A percentile compares a stretch with the other conserved stretches of the same genome.
Evolutionary conservation across 345 rosid genomes (phyloP).

Genomic region (Garcia nutans): DNA sequence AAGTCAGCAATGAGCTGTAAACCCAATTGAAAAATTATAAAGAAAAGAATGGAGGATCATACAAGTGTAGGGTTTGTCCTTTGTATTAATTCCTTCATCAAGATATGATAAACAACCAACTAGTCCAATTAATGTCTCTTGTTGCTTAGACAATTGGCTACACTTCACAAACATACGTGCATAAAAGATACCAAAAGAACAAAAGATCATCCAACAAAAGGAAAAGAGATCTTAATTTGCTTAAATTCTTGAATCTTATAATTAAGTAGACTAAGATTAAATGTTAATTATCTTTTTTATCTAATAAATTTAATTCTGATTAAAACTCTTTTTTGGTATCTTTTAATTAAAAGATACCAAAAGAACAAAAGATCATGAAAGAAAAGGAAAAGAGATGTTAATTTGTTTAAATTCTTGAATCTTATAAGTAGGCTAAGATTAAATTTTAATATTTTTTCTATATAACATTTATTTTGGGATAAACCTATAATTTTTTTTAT

Average conservation of each 20-base stretch:
- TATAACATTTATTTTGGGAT: no score
- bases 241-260: background rate
- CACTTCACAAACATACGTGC: background rate
- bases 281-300: no score
- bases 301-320: no score
- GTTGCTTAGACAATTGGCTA: background rate
- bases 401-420: no score
- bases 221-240: background rate
- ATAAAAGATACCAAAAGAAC: background rate
- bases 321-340: no score
- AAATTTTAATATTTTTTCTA: no score
- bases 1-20: conserved; percentile 30
- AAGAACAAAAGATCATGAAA: no score
- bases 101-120: conserved; percentile 7
- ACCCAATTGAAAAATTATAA: background rate
- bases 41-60: background rate
- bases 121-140: background rate
- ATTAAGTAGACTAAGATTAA: no score
- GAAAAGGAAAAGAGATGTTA: no score
- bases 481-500: no score
- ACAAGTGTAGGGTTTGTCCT: conserved; percentile 9
- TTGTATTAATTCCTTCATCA: background rate
- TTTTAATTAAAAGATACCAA: no score
- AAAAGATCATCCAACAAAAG: background rate
- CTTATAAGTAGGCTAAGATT: background rate